phyloP scores from a whole-genome alignment of 2,329 filamentous ascomycete genomes.

The Diplodia intermedia region DNA sequence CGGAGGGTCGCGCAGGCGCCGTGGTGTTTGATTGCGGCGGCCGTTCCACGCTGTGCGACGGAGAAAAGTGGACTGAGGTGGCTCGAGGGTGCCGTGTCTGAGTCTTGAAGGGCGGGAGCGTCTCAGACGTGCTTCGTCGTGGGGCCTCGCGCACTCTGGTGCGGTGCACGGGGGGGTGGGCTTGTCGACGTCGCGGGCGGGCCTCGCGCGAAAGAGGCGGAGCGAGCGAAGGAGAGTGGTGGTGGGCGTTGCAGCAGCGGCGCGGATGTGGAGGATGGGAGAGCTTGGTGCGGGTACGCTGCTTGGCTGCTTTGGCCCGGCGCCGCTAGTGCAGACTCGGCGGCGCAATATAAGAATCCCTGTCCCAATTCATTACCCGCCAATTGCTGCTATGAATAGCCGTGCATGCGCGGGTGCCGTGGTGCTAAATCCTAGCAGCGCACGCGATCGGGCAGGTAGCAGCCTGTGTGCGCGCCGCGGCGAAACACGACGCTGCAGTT shows the following conservation, averaged over 20 bases:
- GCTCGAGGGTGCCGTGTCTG: conserved; percentile 31
- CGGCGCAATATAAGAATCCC: conserved; percentile 28
- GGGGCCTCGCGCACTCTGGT: conserved; percentile 28
- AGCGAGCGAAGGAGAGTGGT: conserved; percentile 23
- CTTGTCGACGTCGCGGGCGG: conserved; percentile 30
- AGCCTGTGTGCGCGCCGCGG: conserved; percentile 18
- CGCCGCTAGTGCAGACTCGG: conserved; percentile 31
- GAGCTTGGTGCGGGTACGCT: conserved; percentile 31
- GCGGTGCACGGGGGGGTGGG: conserved; percentile 28
- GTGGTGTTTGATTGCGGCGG: conserved; percentile 32
- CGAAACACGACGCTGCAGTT: conserved; percentile 18
- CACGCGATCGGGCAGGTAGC: conserved; percentile 29
- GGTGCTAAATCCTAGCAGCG: conserved; percentile 27
- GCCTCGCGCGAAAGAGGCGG: conserved; percentile 27
- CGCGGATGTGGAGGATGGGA: conserved; percentile 31
- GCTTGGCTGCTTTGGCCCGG: conserved; percentile 30
- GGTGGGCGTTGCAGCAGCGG: conserved; percentile 26
- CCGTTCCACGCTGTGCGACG: conserved; percentile 33
- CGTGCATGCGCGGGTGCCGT: conserved; percentile 27
- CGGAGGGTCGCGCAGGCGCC: conserved; percentile 30
- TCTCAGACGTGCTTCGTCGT: conserved; percentile 32
- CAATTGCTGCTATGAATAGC: conserved; percentile 32
- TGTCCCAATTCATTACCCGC: conserved; percentile 26
- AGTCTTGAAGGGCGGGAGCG: conserved; percentile 24
- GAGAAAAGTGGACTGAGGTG: conserved; percentile 34